Conservation (phyloP, 2,329 filamentous ascomycete species). For the Monilinia fructigena region DNA sequence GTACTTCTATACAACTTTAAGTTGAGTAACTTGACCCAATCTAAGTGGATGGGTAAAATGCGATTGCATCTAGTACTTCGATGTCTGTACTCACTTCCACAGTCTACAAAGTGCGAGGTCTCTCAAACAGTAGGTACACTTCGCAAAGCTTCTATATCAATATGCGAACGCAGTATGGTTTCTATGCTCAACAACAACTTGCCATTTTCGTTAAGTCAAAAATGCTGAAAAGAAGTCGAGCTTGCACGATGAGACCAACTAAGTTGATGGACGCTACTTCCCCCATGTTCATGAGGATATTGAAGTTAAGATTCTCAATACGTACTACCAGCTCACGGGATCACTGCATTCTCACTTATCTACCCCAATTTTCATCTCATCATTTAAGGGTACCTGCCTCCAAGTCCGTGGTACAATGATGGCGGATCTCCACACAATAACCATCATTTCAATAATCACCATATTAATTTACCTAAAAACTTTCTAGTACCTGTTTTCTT, state of each 20-base stretch:
- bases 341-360: conserved; percentile 21
- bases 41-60: conserved; percentile 6
- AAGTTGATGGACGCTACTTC: not conserved
- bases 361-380: conserved; percentile 10
- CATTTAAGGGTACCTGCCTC: conserved; percentile 22
- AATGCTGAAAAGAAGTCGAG: not conserved
- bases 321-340: conserved; percentile 17
- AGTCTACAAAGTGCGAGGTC: not conserved
- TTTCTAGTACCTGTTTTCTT: not conserved
- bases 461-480: not conserved
- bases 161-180: not conserved
- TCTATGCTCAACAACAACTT: not conserved
- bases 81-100: not conserved
- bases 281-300: not conserved
- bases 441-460: not conserved
- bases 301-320: not conserved
- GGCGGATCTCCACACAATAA: not conserved
- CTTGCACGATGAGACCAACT: not conserved
- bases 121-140: not conserved
- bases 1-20: conserved; percentile 6
- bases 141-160: not conserved
- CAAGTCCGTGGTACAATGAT: conserved; percentile 8
- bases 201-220: not conserved
- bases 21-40: conserved; percentile 5
- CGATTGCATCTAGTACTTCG: not conserved